Conservation (phyloP, 176 grass and related monocot species). For the Avena atlantica region DNA sequence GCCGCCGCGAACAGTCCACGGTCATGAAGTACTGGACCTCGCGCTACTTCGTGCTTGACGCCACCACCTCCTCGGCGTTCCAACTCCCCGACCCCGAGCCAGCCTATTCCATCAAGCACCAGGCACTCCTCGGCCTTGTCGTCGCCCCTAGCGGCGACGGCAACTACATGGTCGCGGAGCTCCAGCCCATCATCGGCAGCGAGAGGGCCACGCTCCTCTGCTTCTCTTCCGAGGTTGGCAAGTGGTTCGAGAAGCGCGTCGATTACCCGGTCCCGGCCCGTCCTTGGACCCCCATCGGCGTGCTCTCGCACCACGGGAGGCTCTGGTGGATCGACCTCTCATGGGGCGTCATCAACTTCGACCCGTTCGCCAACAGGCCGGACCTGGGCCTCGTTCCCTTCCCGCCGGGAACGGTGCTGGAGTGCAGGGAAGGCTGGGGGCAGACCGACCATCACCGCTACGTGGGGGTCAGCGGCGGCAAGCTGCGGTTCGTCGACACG, state of each 20-base stretch:
- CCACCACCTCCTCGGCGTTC: slow-evolving; percentile 13
- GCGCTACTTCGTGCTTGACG: slow-evolving; percentile 41
- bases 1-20: neutral
- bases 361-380: neutral
- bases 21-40: neutral
- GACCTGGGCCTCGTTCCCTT: neutral
- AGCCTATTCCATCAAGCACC: neutral
- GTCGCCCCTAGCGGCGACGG: neutral
- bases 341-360: slow-evolving; percentile 9
- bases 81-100: neutral
- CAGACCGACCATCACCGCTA: neutral
- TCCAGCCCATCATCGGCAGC: neutral
- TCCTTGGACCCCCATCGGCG: neutral
- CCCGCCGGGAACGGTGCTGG: neutral
- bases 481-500: slow-evolving; percentile 16
- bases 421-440: neutral
- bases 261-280: neutral
- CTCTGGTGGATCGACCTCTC: slow-evolving; percentile 37
- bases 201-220: slow-evolving; percentile 1
- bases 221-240: neutral
- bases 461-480: slow-evolving; percentile 9
- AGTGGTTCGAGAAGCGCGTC: neutral
- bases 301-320: neutral
- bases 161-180: neutral
- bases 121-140: slow-evolving; percentile 9